Evolutionary conservation across 2,329 filamentous ascomycete species (phyloP).

Genomic region (Cercospora brassicicola): DNA sequence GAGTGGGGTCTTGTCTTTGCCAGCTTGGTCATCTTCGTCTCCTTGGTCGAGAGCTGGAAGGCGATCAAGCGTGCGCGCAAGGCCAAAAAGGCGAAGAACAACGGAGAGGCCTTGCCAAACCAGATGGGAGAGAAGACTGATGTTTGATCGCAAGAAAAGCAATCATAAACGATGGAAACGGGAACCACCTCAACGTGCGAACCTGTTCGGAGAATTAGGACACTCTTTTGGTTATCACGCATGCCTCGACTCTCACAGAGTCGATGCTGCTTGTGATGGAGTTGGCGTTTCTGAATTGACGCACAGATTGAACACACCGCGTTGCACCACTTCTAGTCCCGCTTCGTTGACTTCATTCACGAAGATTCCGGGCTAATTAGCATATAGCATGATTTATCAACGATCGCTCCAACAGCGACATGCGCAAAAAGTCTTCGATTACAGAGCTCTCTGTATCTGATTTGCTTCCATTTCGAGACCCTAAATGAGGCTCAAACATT

Average conservation of each 20-base stretch:
- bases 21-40: conserved; percentile 44
- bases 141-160: neutral
- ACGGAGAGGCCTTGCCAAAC: conserved; percentile 7
- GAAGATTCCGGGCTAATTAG: neutral
- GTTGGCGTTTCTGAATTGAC: neutral
- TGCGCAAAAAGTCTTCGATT: neutral
- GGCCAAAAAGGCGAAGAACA: conserved; percentile 10
- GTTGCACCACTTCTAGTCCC: neutral
- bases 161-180: neutral
- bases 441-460: too few relatives aligned
- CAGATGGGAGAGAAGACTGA: conserved; percentile 3
- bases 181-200: neutral
- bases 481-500: neutral
- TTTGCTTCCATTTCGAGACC: neutral
- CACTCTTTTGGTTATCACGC: neutral
- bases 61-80: conserved; percentile 42
- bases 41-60: conserved; percentile 49
- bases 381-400: neutral
- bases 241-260: neutral
- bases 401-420: conserved; percentile 3
- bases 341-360: neutral
- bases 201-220: neutral
- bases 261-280: neutral
- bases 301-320: neutral
- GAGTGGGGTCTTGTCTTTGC: conserved; percentile 50